Conservation (phyloP, 495 filamentous ascomycete genomes). For the Cenococcum geophilum region DNA sequence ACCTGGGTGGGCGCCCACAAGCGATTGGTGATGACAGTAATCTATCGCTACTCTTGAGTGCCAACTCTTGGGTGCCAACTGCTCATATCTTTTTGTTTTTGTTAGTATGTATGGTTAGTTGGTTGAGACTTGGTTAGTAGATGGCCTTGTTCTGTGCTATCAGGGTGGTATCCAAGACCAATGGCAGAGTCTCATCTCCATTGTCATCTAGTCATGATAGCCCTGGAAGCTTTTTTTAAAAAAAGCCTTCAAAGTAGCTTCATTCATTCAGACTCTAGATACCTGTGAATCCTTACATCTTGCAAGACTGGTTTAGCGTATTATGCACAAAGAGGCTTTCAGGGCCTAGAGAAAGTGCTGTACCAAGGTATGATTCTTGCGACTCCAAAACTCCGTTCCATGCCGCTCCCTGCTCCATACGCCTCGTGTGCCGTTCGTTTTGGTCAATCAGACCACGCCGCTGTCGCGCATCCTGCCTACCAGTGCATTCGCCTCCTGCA, state of each 20-base stretch:
- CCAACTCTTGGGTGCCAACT: not conserved
- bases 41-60: not conserved
- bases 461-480: constrained; percentile 24
- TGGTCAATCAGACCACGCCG: constrained; percentile 27
- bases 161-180: not conserved
- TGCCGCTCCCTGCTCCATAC: constrained; percentile 10
- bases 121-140: not conserved
- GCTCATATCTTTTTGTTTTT: not conserved
- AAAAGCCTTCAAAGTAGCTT: constrained; percentile 8
- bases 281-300: not conserved
- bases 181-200: not conserved
- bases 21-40: not conserved
- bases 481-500: constrained; percentile 30
- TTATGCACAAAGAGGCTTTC: not conserved
- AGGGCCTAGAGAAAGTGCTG: not conserved
- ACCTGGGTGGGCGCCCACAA: not conserved
- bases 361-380: constrained; percentile 3
- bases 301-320: not conserved
- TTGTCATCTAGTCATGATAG: constrained; percentile 1
- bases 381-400: constrained; percentile 20
- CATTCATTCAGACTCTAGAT: constrained; percentile 5
- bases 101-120: not conserved
- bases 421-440: constrained; percentile 17
- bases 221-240: constrained; percentile 6
- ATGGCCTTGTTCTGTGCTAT: too few relatives aligned